Base-by-base conservation (phyloP, 768 basidiomycete genomes). In the Collybia sordida region DNA sequence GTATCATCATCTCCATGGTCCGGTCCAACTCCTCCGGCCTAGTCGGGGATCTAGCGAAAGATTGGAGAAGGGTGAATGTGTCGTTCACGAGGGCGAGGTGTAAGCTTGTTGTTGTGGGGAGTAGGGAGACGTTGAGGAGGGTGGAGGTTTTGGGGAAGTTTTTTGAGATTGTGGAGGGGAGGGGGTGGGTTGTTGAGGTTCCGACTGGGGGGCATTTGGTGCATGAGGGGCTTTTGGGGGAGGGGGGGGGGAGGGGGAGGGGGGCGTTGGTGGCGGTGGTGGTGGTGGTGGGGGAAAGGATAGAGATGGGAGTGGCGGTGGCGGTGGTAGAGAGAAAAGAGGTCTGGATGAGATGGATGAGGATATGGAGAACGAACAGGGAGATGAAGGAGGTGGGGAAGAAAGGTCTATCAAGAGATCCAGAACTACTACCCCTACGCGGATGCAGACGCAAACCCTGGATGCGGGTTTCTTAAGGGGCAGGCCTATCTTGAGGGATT, bases 11-110 rank as follows among this genome's bases (percentile, higher is more conserved):
- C 46, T 94, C 93, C 17, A 82, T 98, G 75, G 94, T 96, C 4
- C 76, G 93, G 51, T 92, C 91, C 0, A 98, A 99, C 58, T 83
- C 86, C 36, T 69, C 72, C 0, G 85, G 85, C 50, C 78, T 53
- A 96, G 78, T 93, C 22, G 97, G 97, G 7, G 94, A 98, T 46
- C 77, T 99, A 2, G 74, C 98, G 21, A 92, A 89, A 58, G 97
- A 99, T 64, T 98, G 96, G 95, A 78, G 97, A 31, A 71, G 97
- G 27, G 86, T 98, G 77, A 99, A 99, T 61, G 97, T 99, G 15
- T 89, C 93, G 6, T 93, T 98, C 65, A 98, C 96, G 0, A 86
- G 97, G 14, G 96, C 95, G 0, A 83, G 87, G 47, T 81, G 82
- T 27, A 99, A 99, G 70, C 72, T 99, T 2, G 76, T 98, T 66